Percentiles rank a stretch among this genome's conserved stretches.
Evolutionary conservation across 2,329 filamentous ascomycete species (phyloP).

Genomic region (Fusarium humuli): DNA sequence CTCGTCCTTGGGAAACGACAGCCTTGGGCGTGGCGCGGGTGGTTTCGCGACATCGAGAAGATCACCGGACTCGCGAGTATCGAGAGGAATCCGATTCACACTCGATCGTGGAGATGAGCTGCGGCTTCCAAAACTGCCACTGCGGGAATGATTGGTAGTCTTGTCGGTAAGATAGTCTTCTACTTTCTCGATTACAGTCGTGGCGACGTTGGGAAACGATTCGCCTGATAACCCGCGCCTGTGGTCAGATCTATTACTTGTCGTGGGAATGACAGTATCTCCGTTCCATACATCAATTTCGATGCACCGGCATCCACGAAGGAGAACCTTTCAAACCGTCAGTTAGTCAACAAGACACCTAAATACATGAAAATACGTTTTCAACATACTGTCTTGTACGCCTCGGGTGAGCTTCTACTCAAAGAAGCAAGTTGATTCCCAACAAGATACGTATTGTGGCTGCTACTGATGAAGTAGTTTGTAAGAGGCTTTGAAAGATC

Average conservation of each 20-base stretch:
- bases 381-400: constrained; percentile 78
- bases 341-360: background rate
- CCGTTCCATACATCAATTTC: constrained; percentile 97
- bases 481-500: constrained; percentile 78
- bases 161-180: constrained; percentile 52
- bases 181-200: constrained; percentile 54
- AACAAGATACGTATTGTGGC: constrained; percentile 92
- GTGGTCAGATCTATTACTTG: constrained; percentile 57
- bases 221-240: constrained; percentile 60
- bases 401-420: constrained; percentile 75
- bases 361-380: background rate
- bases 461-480: constrained; percentile 94
- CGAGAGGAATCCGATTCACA: constrained; percentile 39
- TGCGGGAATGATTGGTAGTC: constrained; percentile 53
- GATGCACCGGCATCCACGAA: constrained; percentile 85
- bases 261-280: constrained; percentile 55
- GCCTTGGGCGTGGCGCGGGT: constrained; percentile 42
- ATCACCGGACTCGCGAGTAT: constrained; percentile 52
- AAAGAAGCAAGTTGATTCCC: constrained; percentile 84
- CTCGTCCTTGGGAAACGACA: constrained; percentile 63
- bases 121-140: constrained; percentile 54
- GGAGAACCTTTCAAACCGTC: constrained; percentile 67
- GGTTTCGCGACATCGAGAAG: constrained; percentile 48
- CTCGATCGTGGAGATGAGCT: constrained; percentile 50
- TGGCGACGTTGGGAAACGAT: constrained; percentile 59